Evolutionary conservation across 2,329 filamentous ascomycete species (phyloP), one percentile per base, ranked within the genome.

Genomic region (Aspergillus fijiensis): DNA sequence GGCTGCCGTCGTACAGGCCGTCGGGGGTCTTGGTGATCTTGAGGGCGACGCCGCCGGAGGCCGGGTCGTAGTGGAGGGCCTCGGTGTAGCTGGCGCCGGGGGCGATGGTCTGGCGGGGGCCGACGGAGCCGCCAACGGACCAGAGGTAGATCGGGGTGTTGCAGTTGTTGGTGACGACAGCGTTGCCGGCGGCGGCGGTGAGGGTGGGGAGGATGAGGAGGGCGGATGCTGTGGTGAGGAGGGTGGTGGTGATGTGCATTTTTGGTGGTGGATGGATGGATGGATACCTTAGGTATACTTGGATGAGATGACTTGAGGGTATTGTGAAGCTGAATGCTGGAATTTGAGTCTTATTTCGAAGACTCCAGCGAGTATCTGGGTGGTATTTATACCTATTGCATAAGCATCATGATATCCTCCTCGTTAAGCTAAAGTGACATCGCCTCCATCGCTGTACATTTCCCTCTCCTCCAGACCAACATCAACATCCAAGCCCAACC

Each of bases 31-130:
- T 72, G 49, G 78, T 74, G 62, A 80, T 73, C 69, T 79, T 80
- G 51, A 80, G 67, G 1, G 78, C 63, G 51, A 80, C 70, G 10
- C 79, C 78, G n/a, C 77, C 77, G 0, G 73, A 76, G 25, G 68
- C 59, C 21, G 70, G 62, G 56, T 78, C 75, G 51, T 70, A 69
- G 65, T 66, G 71, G 62, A 77, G 70, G 16, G 56, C 35, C 62
- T 80, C 75, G 16, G 65, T 70, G 68, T 77, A 80, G 50, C 54
- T 65, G 11, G 58, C 60, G 45, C 73, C 74, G 5, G 74, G 62
- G 3, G 67, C 49, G 59, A 80, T 65, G 35, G 65, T 73, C 47
- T 74, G 65, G 39, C 62, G 60, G 1, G 72, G 65, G 39, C 70
- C 70, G 49, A 74, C 63, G 27, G 69, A 68, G 56, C 70, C 67